Conservation (phyloP, 495 filamentous ascomycete genomes). For the Neurospora hispaniola region DNA sequence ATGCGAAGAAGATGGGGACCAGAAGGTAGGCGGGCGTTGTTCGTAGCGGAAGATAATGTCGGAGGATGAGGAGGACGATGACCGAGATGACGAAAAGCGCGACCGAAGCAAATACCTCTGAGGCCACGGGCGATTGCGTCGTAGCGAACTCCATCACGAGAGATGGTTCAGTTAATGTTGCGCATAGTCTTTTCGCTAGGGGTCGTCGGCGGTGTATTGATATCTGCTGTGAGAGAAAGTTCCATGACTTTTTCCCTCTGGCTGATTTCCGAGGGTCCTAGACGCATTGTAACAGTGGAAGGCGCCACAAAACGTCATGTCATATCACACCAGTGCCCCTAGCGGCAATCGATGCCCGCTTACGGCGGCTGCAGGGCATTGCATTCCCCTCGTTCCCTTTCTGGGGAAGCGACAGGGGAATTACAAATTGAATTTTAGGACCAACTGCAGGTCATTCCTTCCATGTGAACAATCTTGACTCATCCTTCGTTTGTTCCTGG, state of each 20-base stretch:
- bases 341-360: neutral
- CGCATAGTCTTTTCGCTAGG: neutral
- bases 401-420: neutral
- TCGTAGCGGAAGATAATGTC: conserved; percentile 81
- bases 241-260: neutral
- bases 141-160: conserved; percentile 11
- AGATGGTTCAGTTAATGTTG: neutral
- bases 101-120: conserved; percentile 55
- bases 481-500: neutral
- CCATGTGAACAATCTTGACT: neutral
- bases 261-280: neutral
- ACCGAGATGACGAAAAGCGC: conserved; percentile 62
- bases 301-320: neutral
- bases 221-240: neutral
- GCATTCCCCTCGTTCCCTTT: neutral
- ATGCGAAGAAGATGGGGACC: conserved; percentile 83
- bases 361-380: neutral
- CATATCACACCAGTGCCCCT: neutral
- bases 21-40: conserved; percentile 85
- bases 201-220: neutral
- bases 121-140: conserved; percentile 18
- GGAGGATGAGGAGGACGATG: conserved; percentile 69
- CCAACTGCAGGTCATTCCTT: neutral
- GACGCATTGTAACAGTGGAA: neutral
- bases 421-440: neutral